Evolutionary conservation across 306 rosid genomes (phyloP).

Genomic region (Glycine soja): DNA sequence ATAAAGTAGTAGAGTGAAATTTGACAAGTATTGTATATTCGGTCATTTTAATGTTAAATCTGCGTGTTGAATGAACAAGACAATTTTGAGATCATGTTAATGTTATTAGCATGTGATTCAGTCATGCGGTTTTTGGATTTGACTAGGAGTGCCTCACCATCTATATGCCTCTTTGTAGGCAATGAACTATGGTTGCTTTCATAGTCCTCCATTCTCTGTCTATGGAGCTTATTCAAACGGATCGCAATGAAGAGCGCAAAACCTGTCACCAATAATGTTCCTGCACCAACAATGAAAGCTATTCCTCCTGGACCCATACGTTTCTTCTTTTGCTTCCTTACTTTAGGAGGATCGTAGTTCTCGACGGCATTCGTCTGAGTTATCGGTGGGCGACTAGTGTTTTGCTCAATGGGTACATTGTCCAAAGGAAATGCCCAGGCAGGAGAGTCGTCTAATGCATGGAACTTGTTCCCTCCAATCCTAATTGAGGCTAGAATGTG

Average conservation of each 20-base stretch:
- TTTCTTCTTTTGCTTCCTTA: conserved; percentile 59
- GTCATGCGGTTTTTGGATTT: background rate
- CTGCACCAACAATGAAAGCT: conserved; percentile 76
- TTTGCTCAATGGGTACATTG: conserved; percentile 53
- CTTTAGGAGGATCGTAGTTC: conserved; percentile 58
- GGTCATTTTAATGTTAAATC: conserved; percentile 15
- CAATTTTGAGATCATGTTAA: background rate
- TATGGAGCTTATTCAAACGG: conserved; percentile 54
- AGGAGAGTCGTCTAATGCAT: conserved; percentile 63
- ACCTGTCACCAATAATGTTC: conserved; percentile 69
- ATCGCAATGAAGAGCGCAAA: conserved; percentile 63
- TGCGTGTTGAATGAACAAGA: background rate
- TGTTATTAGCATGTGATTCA: conserved; percentile 6
- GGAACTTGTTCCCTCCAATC: conserved; percentile 86
- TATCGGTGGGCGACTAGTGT: conserved; percentile 70
- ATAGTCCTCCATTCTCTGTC: conserved; percentile 44
- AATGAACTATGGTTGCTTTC: conserved; percentile 52
- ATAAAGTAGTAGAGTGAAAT: too few species aligned
- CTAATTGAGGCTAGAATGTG: conserved; percentile 49
- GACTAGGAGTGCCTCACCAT: conserved; percentile 3
- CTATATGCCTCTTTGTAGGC: conserved; percentile 14
- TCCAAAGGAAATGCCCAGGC: conserved; percentile 85
- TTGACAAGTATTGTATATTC: background rate
- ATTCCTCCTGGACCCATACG: conserved; percentile 74
- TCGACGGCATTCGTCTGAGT: conserved; percentile 78